Base-by-base conservation (phyloP, 2,329 filamentous ascomycete species). In the Dothistroma septosporum region DNA sequence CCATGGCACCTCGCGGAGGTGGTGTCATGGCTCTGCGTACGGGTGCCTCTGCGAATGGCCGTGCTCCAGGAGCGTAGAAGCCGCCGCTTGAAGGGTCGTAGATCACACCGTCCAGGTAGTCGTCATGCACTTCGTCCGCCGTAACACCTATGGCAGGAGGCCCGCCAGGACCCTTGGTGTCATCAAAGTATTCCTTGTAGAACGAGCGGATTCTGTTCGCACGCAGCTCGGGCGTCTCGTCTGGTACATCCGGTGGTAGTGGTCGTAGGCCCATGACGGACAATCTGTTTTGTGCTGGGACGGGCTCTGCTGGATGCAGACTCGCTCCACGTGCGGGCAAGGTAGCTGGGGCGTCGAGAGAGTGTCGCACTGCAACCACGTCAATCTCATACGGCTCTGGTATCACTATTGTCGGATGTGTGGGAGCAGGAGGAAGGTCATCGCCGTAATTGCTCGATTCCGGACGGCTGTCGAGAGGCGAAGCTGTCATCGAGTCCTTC, bases 131-230 rank as follows among this genome's bases (percentile, higher is more conserved):
- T 70, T 93, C 89, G 69, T 92, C 89, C 64, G 50, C 24, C 16
- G 50, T 53, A 7, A 31, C 22, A 53, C 50, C 50, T n/a, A 90
- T 87, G 75, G 92, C 70, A 28, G 70, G 64, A 19, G 63, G 69
- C 31, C 64, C 54, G 4, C 63, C 70, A 12, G 74, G 73, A 47
- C 77, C 78, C 1, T 86, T 90, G 61, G 81, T 85, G 47, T 97
- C 93, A 67, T 97, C 94, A 69, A 99, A 99, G 79, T 99, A 99
- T 74, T 99, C 94, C 79, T 97, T 97, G 81, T 99, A 99, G 80
- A 99, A 99, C 4, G 94, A 99, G 74, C 94, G 86, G 68, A 99
- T 99, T 61, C 94, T 87, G 80, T 97, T 97, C 65, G 94, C 94
- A 70, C 94, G 87, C 71, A 93, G 87, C 75, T 97, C 94, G 0